Evolutionary conservation across 768 basidiomycete genomes (phyloP), one percentile per base, ranked within the genome.

Genomic region (Amylocystis lapponica): DNA sequence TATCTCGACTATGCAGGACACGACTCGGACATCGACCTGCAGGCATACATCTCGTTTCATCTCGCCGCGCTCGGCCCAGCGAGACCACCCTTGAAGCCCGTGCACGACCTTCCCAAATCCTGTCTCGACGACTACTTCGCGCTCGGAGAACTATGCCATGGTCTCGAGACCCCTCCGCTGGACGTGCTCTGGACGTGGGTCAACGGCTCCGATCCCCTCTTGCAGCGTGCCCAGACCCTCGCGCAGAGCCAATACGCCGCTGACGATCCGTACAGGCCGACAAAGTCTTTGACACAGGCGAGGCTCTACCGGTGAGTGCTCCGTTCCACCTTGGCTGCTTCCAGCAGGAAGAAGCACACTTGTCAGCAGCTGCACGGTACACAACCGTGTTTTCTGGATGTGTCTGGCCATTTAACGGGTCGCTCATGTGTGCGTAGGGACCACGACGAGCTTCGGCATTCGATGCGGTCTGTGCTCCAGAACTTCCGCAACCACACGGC

Each of bases 391-490:
- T n/a, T n/a, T n/a, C n/a, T n/a, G n/a, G n/a, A n/a, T 20, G 9
- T n/a, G 14, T 30, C 27, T 23, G 7, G 36, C 27, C 19, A 23
- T 5, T 14, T 27, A 20, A 34, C 35, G 13, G 12, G 12, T 6
- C n/a, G n/a, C n/a, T n/a, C n/a, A n/a, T n/a, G n/a, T n/a, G n/a
- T 25, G 14, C 7, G n/a, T 30, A 56, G 66, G 14, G 63, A 68
- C 37, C 64, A 66, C 48, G 64, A 66, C 48, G 66, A 68, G 44
- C 53, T 68, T 22, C 56, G 60, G 16, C 60, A 64, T 33, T 65
- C 64, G 2, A 51, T 68, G 27, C 60, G 66, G 25, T 56, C 64
- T 7, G 65, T 60, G 2, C 50, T 62, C 5, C 49, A 53, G 14
- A 60, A 64, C 38, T 66, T 59, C 42, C 46, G 53, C 4, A 38